These are phyloP conservation scores for Trichosporon sp. DNA, from an alignment of 1,284 basidiomycete genomes.

Conservation along the genomic window DNA sequence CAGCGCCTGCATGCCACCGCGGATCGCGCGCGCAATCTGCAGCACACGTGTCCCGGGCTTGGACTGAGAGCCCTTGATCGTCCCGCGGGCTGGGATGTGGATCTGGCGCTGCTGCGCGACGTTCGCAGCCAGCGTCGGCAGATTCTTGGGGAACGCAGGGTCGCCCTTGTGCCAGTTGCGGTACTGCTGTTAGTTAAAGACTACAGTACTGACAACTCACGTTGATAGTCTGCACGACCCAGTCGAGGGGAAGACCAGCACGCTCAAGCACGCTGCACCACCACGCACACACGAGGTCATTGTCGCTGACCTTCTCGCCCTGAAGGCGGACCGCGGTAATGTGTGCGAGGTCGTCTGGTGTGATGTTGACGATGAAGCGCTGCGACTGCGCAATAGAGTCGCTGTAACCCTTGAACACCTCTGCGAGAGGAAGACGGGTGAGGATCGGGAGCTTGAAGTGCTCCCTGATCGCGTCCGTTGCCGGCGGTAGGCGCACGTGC, in stretches of 20 bases:
- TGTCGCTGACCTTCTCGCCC: slow-evolving; percentile 14
- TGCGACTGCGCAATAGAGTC: slow-evolving; percentile 3
- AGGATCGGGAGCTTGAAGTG: slow-evolving; percentile 14
- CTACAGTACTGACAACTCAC: slow-evolving; percentile 9
- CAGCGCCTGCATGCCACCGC: slow-evolving; percentile 14
- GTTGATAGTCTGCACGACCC: slow-evolving; percentile 23
- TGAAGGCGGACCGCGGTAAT: slow-evolving; percentile 8
- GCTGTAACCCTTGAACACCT: slow-evolving; percentile 13
- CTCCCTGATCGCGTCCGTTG: slow-evolving; percentile 9
- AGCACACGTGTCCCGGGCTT: slow-evolving; percentile 6
- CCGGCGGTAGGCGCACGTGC: slow-evolving; percentile 16
- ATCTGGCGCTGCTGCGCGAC: slow-evolving; percentile 29
- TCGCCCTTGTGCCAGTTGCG: slow-evolving; percentile 21
- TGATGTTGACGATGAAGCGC: slow-evolving; percentile 12
- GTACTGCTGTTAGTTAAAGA: slow-evolving; percentile 17
- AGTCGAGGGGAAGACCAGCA: slow-evolving; percentile 17
- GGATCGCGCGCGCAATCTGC: slow-evolving; percentile 13
- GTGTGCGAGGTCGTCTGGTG: slow-evolving; percentile 15
- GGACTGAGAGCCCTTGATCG: neutral
- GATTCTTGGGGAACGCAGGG: slow-evolving; percentile 24
- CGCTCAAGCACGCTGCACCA: slow-evolving; percentile 24
- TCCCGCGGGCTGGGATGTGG: slow-evolving; percentile 7
- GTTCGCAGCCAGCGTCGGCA: slow-evolving; percentile 24
- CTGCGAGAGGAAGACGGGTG: slow-evolving; percentile 2
- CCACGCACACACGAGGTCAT: slow-evolving; percentile 26